Evolutionary conservation across 495 filamentous ascomycete species (phyloP), one percentile per base, ranked within the genome.

Genomic region (Hypoxylon trugodes): DNA sequence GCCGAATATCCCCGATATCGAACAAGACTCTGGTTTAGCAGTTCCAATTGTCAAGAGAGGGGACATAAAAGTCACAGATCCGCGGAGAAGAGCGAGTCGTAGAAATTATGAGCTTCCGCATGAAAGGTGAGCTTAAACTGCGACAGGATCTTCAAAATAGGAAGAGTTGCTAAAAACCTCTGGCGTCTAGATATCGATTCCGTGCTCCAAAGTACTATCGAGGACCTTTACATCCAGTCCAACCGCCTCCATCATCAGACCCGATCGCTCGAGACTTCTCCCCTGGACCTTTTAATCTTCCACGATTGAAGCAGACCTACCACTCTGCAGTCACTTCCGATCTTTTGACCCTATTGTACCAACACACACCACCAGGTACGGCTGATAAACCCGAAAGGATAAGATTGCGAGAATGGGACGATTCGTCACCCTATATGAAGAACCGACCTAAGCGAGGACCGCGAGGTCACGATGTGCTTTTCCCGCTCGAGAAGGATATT

Each of bases 141-240:
- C 4, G 21, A 50, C 37, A 19, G 22, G 13, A 15, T 6, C 47
- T 50, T 12, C 26, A 22, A 41, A 16, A 59, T 22, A 36, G 7
- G 24, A 59, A 43, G 7, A 19, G 10, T 53, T 61, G 16, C 49
- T 67, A 12, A 67, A 57, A 12, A 15, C n/a, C n/a, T 7, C 21
- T 76, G 38, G 22, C 59, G n/a, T 21, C 35, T 42, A 96, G 93
- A 81, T 98, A 97, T 77, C 89, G 93, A 77, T 97, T 88, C 76
- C 90, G 90, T 38, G 86, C 95, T 35, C 96, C 96, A 35, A 91
- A 93, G 75, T 98, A 90, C 83, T 85, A 96, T 76, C 90, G 95
- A 73, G 95, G 95, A 51, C 93, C 93, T 42, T 82, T 98, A 32
- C 92, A 97, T 71, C 96, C 95, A 37, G 86, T 96, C 71, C 90